A percentile compares a stretch with the other conserved stretches of the same genome.
These are phyloP conservation scores for Geotrichum bryndzae DNA, from an alignment of 1,139 yeast genomes.

Conservation along the genomic window DNA sequence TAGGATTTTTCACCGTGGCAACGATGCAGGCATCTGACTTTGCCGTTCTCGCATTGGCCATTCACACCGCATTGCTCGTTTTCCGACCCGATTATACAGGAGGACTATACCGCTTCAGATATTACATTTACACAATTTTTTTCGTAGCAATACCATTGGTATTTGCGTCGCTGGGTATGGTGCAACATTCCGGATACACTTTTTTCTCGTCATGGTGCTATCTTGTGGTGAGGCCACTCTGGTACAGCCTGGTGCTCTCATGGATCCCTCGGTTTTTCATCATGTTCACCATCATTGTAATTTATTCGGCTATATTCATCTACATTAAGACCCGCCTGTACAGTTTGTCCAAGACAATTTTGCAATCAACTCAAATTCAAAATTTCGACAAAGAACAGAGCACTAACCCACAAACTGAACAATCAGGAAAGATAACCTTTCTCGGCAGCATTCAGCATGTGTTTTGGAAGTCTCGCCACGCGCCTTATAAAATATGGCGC, in stretches of 20 bases:
- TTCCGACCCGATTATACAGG: slow-evolving; percentile 34
- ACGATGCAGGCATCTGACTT: slow-evolving; percentile 47
- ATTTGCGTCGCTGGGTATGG: slow-evolving; percentile 67
- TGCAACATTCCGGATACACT: slow-evolving; percentile 32
- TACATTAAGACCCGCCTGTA: slow-evolving; percentile 42
- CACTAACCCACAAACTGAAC: background rate
- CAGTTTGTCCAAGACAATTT: slow-evolving; percentile 10
- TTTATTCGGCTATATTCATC: slow-evolving; percentile 64
- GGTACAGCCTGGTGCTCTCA: slow-evolving; percentile 66
- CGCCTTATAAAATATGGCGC: background rate
- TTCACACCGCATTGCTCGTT: slow-evolving; percentile 67
- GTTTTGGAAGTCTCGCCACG: background rate
- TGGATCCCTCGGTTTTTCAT: slow-evolving; percentile 77
- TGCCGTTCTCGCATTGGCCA: slow-evolving; percentile 71
- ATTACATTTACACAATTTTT: slow-evolving; percentile 45
- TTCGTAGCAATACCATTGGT: slow-evolving; percentile 56
- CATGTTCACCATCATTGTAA: slow-evolving; percentile 51
- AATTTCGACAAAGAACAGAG: background rate
- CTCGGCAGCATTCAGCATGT: background rate
- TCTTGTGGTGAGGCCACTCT: slow-evolving; percentile 60
- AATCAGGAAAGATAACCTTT: background rate
- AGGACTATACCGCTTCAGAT: slow-evolving; percentile 56
- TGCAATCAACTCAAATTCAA: background rate
- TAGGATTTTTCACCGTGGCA: slow-evolving; percentile 74
- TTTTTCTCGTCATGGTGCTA: slow-evolving; percentile 66